A percentile compares a stretch with the other conserved stretches of the same genome.
Conservation (phyloP, 768 basidiomycete species). For the Zangia roseola region DNA sequence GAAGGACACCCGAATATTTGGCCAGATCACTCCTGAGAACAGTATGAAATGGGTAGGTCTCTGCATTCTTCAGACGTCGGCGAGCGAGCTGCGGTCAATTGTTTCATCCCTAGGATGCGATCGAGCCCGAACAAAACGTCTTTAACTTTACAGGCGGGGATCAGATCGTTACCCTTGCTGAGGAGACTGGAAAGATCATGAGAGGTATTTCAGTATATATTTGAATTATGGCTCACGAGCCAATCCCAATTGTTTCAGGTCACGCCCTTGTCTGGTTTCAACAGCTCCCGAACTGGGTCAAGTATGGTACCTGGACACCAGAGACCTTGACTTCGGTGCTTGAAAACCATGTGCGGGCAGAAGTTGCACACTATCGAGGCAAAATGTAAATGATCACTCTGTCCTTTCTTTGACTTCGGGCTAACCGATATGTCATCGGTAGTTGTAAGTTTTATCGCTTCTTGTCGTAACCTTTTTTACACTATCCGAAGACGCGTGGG, state of each 20-base stretch:
- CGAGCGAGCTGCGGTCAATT: background rate
- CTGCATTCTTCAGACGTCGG: background rate
- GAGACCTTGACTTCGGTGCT: constrained; percentile 14
- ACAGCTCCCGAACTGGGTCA: constrained; percentile 18
- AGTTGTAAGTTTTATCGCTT: constrained; percentile 12
- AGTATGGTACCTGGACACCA: constrained; percentile 12
- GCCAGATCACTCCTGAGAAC: constrained; percentile 19
- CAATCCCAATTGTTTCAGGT: constrained; percentile 2
- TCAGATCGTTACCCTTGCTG: constrained; percentile 17
- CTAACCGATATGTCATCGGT: background rate
- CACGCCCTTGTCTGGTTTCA: constrained; percentile 19
- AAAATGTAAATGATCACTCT: constrained; percentile 3
- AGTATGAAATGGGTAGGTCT: constrained; percentile 22
- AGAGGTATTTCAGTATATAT: constrained; percentile 9
- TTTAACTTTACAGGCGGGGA: constrained; percentile 24
- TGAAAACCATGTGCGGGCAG: constrained; percentile 16
- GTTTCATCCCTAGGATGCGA: constrained; percentile 9
- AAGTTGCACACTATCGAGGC: constrained; percentile 14
- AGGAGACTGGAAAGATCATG: constrained; percentile 18
- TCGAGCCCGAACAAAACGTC: constrained; percentile 24
- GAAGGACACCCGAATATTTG: constrained; percentile 13
- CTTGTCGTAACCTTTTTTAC: background rate
- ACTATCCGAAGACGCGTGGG: constrained; percentile 17
- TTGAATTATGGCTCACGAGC: background rate
- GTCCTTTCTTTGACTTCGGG: background rate